These are phyloP conservation scores for Polyporus tsugae DNA, from an alignment of 1,284 basidiomycete genomes.

Conservation along the genomic window DNA sequence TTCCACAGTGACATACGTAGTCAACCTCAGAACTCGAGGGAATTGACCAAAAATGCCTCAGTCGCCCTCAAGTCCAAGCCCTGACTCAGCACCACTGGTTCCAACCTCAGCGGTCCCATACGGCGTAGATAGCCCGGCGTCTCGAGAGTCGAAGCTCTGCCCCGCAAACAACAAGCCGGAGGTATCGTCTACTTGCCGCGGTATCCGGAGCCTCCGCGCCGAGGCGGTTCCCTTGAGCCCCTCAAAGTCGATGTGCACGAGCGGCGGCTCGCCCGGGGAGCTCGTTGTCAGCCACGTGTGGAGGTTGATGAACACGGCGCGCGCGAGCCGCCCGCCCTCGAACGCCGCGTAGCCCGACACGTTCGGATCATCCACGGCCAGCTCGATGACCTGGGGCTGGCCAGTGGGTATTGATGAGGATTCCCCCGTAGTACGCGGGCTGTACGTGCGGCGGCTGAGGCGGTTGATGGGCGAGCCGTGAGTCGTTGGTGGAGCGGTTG, in stretches of 20 bases:
- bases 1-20: no score
- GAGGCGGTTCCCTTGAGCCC: conserved; percentile 12
- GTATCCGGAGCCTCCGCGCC: conserved; percentile 39
- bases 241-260: conserved; percentile 52
- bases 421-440: conserved; percentile 67
- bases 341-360: conserved; percentile 72
- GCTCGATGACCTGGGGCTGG: conserved; percentile 56
- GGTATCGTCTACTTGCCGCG: conserved; percentile 65
- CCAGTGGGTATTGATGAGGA: conserved; percentile 54
- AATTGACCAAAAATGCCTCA: conserved; percentile 55
- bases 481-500: conserved; percentile 60
- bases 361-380: conserved; percentile 55
- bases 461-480: conserved; percentile 51
- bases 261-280: conserved; percentile 45
- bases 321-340: conserved; percentile 52
- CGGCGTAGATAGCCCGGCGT: conserved; percentile 50
- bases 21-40: neutral
- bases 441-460: conserved; percentile 65
- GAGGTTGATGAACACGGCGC: conserved; percentile 66
- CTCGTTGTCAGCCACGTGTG: conserved; percentile 55
- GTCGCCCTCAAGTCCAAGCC: conserved; percentile 67
- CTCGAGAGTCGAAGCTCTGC: conserved; percentile 71
- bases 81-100: conserved; percentile 45
- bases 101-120: conserved; percentile 48
- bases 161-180: conserved; percentile 68